phyloP scores from a whole-genome alignment of 805 yeast genomes.

The Blastobotrys robertii region DNA sequence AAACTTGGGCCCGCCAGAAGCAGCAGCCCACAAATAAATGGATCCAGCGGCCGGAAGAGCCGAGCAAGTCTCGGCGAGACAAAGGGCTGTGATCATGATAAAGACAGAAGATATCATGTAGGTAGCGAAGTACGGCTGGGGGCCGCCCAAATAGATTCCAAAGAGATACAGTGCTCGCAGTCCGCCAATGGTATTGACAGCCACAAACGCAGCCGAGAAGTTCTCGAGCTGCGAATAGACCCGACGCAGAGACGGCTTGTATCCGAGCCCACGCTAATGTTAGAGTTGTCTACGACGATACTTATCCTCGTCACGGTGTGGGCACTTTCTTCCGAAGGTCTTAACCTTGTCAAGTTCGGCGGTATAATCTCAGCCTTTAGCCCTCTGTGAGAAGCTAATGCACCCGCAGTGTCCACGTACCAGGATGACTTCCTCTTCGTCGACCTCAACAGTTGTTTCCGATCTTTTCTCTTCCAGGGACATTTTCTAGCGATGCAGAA shows the following conservation, averaged over 20 bases:
- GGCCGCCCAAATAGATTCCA: constrained; percentile 17
- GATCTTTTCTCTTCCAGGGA: too few species aligned
- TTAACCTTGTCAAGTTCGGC: constrained; percentile 18
- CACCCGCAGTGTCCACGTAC: constrained; percentile 6
- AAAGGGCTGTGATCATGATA: constrained; percentile 15
- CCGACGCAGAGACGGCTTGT: constrained; percentile 12
- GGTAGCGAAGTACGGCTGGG: constrained; percentile 18
- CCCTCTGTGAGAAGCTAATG: not conserved
- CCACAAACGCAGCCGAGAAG: constrained; percentile 15
- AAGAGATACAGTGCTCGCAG: constrained; percentile 9
- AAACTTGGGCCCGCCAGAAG: constrained; percentile 14
- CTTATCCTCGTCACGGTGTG: not conserved
- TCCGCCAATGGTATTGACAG: constrained; percentile 12
- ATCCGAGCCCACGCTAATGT: constrained; percentile 12
- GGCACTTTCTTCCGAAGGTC: constrained; percentile 14
- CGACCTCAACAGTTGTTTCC: too few species aligned
- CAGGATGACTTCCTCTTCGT: not conserved
- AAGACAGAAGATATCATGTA: constrained; percentile 11
- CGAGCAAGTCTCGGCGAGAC: constrained; percentile 18
- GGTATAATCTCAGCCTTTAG: constrained; percentile 16
- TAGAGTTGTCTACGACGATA: not conserved
- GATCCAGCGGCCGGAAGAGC: constrained; percentile 20
- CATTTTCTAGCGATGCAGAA: too few species aligned
- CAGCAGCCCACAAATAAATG: constrained; percentile 20
- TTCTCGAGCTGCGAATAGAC: constrained; percentile 12